Evolutionary conservation across 768 basidiomycete genomes (phyloP), one percentile per base, ranked within the genome.

Genomic region (Postia placenta): DNA sequence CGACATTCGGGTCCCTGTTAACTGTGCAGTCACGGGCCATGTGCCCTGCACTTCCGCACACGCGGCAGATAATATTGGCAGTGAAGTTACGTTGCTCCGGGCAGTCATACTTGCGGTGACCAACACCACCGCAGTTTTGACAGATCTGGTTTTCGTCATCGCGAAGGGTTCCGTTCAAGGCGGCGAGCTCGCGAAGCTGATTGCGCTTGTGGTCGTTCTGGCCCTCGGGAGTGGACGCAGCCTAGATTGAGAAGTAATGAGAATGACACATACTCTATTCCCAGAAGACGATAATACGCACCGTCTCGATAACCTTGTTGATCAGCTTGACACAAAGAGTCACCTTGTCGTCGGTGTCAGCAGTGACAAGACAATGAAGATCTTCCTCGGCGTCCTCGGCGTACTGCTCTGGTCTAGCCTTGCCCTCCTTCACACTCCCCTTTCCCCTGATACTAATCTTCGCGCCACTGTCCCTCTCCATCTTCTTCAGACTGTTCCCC

Each of bases 131-230:
- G 66, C 90, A 94, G 63, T 95, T 95, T 72, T 98, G 94, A 72
- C 96, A 99, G 53, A 97, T 84, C 69, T 99, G 96, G 64, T 98
- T 98, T 73, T 99, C 96, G 66, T 99, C 96, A 63, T 99, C 96
- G 59, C 96, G 93, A 48, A 99, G 84, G 39, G 96, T 99, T 70
- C 96, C 96, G 64, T 99, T 99, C 49, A 99, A 73, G 17, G 93
- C 93, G 15, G 96, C 96, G 40, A 99, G 79, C 66, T 99, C 96
- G 59, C 96, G 90, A 39, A 99, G 83, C 69, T 99, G 96, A 63
- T 95, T 97, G 46, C 95, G 88, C 68, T 99, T 99, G 74, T 99
- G 96, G 61, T 96, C 95, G 65, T 99, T 99, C 70, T 99, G 93
- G 25, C 94, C 96, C 74, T 99, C 96, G 5, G 96, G 96, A 5